A percentile compares a stretch with the other conserved stretches of the same genome.
These are phyloP conservation scores for Seminavis robusta DNA, from an alignment of 108 stramenopile genomes.

Conservation along the genomic window DNA sequence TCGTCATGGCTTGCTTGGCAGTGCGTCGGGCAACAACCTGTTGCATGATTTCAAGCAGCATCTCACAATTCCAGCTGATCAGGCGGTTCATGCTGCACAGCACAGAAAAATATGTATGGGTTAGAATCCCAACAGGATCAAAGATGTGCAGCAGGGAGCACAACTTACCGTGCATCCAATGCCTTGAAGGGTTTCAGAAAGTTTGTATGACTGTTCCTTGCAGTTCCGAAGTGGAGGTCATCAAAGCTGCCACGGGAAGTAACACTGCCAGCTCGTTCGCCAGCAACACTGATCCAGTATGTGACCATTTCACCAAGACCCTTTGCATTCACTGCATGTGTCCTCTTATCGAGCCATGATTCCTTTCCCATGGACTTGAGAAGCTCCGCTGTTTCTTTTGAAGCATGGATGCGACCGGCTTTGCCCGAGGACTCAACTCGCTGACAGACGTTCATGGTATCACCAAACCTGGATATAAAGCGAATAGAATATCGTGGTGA, in stretches of 20 bases:
- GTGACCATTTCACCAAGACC: constrained; percentile 52
- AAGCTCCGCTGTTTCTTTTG: constrained; percentile 32
- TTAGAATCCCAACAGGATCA: no score
- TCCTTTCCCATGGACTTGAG: constrained; percentile 37
- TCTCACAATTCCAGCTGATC: constrained; percentile 29
- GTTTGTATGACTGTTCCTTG: no score
- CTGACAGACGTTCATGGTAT: constrained; percentile 41
- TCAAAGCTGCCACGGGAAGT: no score
- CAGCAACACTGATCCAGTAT: constrained; percentile 34
- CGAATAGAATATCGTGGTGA: no score
- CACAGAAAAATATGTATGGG: no score
- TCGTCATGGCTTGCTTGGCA: not conserved
- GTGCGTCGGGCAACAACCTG: constrained; percentile 11
- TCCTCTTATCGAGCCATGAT: constrained; percentile 37
- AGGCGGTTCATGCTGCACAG: no score
- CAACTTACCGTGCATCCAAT: no score
- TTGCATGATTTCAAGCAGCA: constrained; percentile 22
- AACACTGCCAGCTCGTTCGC: no score
- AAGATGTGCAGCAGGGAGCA: no score
- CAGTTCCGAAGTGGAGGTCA: no score
- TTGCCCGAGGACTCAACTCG: constrained; percentile 46
- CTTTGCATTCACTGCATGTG: constrained; percentile 32
- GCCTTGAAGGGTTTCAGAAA: no score
- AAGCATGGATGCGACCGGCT: constrained; percentile 38
- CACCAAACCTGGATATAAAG: no score